Evolutionary conservation across 306 rosid genomes (phyloP).

Genomic region (Amphicarpaea edgeworthii): DNA sequence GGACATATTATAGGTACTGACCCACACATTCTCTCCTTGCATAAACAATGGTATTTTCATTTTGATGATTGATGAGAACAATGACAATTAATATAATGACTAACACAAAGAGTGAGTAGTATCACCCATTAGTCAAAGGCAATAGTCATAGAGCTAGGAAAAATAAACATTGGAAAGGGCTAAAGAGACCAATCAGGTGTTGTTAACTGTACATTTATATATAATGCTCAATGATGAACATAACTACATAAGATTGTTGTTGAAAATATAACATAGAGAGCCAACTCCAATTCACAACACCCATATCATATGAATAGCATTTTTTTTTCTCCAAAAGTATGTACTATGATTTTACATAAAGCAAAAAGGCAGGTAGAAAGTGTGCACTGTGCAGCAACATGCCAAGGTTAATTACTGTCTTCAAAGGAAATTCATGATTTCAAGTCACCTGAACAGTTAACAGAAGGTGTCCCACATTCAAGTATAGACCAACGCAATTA

Average conservation of each 20-base stretch:
- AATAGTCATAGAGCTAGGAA: neutral
- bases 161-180: neutral
- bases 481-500: neutral
- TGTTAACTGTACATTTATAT: constrained; percentile 15
- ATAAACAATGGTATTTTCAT: too few relatives aligned
- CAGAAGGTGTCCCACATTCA: constrained; percentile 3
- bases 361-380: neutral
- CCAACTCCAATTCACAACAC: neutral
- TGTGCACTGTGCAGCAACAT: neutral
- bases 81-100: too few relatives aligned
- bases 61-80: too few relatives aligned
- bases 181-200: neutral
- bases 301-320: neutral
- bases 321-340: neutral
- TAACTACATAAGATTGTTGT: constrained; percentile 15
- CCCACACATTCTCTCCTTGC: too few relatives aligned
- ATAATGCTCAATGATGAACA: constrained; percentile 9
- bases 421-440: neutral
- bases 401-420: neutral
- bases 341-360: neutral
- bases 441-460: neutral
- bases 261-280: neutral
- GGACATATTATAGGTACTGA: neutral
- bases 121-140: constrained; percentile 21
- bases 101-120: neutral